Evolutionary conservation across 192 early-diverging fungal genomes (phyloP).

Genomic region (Linnemannia elongata): DNA sequence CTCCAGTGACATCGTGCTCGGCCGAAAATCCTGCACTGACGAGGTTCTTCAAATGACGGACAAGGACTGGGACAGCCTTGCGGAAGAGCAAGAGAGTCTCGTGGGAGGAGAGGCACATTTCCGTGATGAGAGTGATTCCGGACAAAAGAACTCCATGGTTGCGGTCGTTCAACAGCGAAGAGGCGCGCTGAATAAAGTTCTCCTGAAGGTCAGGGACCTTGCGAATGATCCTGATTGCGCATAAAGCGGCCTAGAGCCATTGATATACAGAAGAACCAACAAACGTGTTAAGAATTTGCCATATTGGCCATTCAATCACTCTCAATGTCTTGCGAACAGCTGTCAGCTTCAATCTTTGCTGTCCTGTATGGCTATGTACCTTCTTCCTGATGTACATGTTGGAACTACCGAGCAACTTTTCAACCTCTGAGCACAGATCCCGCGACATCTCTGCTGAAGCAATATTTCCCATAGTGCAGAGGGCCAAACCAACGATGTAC

Average conservation of each 20-base stretch:
- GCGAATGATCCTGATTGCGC: slow-evolving; percentile 91
- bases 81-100: slow-evolving; percentile 81
- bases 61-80: slow-evolving; percentile 84
- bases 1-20: slow-evolving; percentile 96
- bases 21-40: slow-evolving; percentile 88
- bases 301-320: not conserved
- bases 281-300: not conserved
- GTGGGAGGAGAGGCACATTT: slow-evolving; percentile 85
- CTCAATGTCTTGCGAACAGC: not conserved
- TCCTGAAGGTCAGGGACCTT: slow-evolving; percentile 94
- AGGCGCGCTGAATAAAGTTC: slow-evolving; percentile 82
- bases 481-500: slow-evolving; percentile 96
- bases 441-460: slow-evolving; percentile 96
- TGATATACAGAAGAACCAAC: not conserved
- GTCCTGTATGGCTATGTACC: slow-evolving; percentile 59
- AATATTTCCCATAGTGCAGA: slow-evolving; percentile 97
- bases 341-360: not conserved
- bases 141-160: slow-evolving; percentile 97
- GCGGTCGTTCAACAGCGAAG: slow-evolving; percentile 87
- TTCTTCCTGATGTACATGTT: slow-evolving; percentile 98
- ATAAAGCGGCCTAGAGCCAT: slow-evolving; percentile 85
- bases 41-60: slow-evolving; percentile 90
- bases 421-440: slow-evolving; percentile 94
- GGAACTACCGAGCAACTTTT: slow-evolving; percentile 89
- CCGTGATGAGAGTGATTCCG: slow-evolving; percentile 88